Percentiles rank a stretch among this genome's conserved stretches.
Evolutionary conservation across 305 asterid genomes (phyloP).

Genomic region (Plantago lanceolata): DNA sequence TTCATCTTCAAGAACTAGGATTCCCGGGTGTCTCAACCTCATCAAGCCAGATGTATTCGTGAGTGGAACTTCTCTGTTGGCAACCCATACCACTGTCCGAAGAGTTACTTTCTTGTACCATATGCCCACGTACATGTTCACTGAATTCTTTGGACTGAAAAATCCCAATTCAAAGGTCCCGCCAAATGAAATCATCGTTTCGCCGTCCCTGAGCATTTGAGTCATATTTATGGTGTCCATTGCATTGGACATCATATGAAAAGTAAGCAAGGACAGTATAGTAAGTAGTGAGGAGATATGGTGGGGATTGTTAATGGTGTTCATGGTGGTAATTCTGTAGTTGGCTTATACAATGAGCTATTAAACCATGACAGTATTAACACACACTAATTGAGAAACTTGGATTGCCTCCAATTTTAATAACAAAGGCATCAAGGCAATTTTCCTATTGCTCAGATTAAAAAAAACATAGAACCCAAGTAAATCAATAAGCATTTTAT

Average conservation of each 20-base stretch:
- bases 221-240: neutral
- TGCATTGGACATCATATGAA: neutral
- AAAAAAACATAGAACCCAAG: too few species aligned
- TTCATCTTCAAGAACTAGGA: neutral
- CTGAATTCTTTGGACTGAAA: neutral
- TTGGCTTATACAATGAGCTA: too few species aligned
- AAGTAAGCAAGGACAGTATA: neutral
- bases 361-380: too few species aligned
- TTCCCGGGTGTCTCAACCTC: neutral
- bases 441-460: too few species aligned
- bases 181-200: neutral
- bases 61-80: neutral
- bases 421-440: too few species aligned
- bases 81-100: neutral
- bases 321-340: neutral
- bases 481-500: too few species aligned
- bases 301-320: neutral
- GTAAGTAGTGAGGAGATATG: neutral
- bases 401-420: too few species aligned
- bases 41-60: slow-evolving; percentile 1
- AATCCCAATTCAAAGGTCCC: slow-evolving; percentile 4
- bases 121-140: neutral
- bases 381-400: too few species aligned
- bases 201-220: neutral
- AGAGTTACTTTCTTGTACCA: neutral